A percentile compares a stretch with the other conserved stretches of the same genome.
Conservation (phyloP, 768 basidiomycete genomes). For the Tylopilus sp. region DNA sequence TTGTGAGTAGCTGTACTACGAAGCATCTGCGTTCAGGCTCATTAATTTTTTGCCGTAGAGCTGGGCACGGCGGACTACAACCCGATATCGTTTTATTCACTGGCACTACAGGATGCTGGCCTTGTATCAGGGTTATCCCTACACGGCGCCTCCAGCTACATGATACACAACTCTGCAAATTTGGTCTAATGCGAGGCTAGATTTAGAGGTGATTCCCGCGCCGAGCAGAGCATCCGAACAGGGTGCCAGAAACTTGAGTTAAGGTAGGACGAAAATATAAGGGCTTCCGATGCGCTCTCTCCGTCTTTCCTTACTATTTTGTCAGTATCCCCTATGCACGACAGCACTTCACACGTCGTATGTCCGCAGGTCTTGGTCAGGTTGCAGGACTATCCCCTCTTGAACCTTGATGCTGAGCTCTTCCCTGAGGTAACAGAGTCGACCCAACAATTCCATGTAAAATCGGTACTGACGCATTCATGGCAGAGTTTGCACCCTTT, state of each 20-base stretch:
- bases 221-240: too few relatives aligned
- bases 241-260: too few relatives aligned
- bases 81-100: not conserved
- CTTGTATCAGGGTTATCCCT: too few relatives aligned
- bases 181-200: too few relatives aligned
- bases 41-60: not conserved
- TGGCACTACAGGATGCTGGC: too few relatives aligned
- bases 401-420: not conserved
- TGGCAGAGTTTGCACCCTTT: not conserved
- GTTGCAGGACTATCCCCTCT: not conserved
- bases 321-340: not conserved
- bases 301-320: not conserved
- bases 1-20: conserved; percentile 6
- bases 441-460: not conserved
- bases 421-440: not conserved
- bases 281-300: not conserved
- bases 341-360: not conserved
- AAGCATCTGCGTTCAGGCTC: not conserved
- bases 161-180: too few relatives aligned
- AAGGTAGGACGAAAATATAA: too few relatives aligned
- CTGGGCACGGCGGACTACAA: not conserved
- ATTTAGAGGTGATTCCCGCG: too few relatives aligned
- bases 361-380: not conserved
- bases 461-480: not conserved
- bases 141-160: too few relatives aligned